Percentiles rank a stretch among this genome's conserved stretches.
These are phyloP conservation scores for Cucumis melo DNA, from an alignment of 306 rosid species.

Conservation along the genomic window DNA sequence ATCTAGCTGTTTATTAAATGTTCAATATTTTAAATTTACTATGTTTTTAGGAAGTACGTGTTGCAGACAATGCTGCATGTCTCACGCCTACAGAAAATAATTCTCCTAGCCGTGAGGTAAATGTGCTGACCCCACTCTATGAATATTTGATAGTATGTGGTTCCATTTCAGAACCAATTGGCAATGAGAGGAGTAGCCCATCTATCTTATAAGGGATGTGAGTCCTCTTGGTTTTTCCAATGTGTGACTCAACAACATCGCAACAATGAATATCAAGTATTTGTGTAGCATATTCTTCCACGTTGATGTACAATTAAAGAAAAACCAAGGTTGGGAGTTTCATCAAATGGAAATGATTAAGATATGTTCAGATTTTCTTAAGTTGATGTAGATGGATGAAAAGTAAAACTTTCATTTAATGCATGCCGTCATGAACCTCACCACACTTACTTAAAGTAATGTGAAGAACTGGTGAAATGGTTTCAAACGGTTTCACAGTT, in stretches of 20 bases:
- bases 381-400: not conserved
- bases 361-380: not conserved
- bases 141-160: too few relatives aligned
- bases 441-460: not conserved
- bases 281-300: not conserved
- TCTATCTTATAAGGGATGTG: too few relatives aligned
- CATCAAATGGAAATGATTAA: not conserved
- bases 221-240: too few relatives aligned
- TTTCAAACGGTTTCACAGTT: not conserved
- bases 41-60: conserved; percentile 47
- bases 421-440: not conserved
- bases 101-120: conserved; percentile 40
- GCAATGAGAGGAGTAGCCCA: too few relatives aligned
- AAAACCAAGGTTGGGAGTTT: not conserved
- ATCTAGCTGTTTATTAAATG: not conserved
- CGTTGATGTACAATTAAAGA: not conserved
- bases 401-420: not conserved
- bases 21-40: conserved; percentile 10
- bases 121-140: not conserved
- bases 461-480: not conserved
- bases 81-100: conserved; percentile 32
- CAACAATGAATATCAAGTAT: not conserved
- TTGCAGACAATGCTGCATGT: conserved; percentile 37
- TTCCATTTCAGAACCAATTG: too few relatives aligned
- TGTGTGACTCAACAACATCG: too few relatives aligned